phyloP scores from a whole-genome alignment of 208 protist genomes.

The Leishmania lainsoni region DNA sequence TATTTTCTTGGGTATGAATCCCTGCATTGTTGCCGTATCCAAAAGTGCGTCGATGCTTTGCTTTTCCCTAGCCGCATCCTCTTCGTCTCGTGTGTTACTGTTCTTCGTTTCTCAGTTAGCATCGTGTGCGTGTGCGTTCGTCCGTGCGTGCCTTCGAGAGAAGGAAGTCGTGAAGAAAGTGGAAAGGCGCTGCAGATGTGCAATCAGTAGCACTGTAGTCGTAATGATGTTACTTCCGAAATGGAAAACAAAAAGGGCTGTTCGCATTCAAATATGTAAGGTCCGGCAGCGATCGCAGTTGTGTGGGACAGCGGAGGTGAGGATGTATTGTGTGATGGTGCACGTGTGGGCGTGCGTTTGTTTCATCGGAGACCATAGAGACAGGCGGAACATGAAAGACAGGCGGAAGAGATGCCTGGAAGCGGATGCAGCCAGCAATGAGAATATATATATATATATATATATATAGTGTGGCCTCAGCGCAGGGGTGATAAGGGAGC shows the following conservation, averaged over 20 bases:
- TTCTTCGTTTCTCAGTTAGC: neutral
- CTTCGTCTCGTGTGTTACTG: neutral
- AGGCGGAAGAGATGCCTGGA: neutral
- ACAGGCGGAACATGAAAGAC: neutral
- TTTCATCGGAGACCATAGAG: neutral
- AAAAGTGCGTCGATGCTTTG: no score
- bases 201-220: neutral
- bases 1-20: neutral
- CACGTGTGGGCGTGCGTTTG: neutral
- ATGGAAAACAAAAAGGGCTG: neutral
- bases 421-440: neutral
- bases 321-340: neutral
- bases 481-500: neutral
- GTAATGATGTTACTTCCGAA: neutral
- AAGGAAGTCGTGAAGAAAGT: neutral
- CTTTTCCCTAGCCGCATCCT: neutral
- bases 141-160: neutral
- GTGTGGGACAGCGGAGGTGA: neutral
- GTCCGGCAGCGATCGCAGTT: neutral
- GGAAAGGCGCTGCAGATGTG: neutral
- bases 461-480: slow-evolving; percentile 16
- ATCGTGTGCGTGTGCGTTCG: neutral
- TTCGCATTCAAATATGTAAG: neutral
- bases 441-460: neutral
- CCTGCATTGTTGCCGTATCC: neutral